Evolutionary conservation across 2,329 filamentous ascomycete genomes (phyloP), one percentile per base, ranked within the genome.

Genomic region (Aspergillus aculeatus): DNA sequence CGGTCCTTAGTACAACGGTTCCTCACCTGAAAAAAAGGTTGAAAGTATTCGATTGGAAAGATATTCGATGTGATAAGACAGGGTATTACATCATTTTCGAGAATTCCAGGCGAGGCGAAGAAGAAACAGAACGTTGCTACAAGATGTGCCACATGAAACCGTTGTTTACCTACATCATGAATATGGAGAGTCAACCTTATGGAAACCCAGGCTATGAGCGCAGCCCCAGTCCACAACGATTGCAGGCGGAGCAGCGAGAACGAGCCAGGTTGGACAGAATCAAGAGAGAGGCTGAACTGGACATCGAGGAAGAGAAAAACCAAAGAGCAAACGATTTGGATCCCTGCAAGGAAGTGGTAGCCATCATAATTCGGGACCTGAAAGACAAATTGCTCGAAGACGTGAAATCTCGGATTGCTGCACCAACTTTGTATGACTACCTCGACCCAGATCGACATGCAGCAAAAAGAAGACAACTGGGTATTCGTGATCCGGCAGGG

Each of bases 21-120:
- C 87, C 89, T 4, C 95, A 99, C 78, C 84, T 99, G 79, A 91
- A 92, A 78, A 96, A 94, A 75, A 86, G 94, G 54, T 81, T 98
- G 56, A 95, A 94, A 75, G 86, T 88, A 54, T 96, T 90, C 73
- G 82, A 86, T 60, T 91, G 93, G 77, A 87, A 91, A 64, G 88
- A 92, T 53, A 89, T 99, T 54, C 86, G 92, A 35, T 86, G 90
- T 61, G 95, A 99, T 73, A 86, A 86, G 60, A 89, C 87, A 0
- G 95, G 95, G 0, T 99, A 97, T 75, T 98, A 91, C 73, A 86
- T 98, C 55, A 82, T 92, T n/a, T 99, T 99, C 70, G 86, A 90
- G 54, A 89, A 94, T 68, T 91, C 87, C 1, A 84, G 85, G 57
- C 81, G 83, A 9, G 94, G 94, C 2, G 88, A 92, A 68, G 82